Evolutionary conservation across 805 yeast genomes (phyloP).

Genomic region (Schwanniomyces sp.): DNA sequence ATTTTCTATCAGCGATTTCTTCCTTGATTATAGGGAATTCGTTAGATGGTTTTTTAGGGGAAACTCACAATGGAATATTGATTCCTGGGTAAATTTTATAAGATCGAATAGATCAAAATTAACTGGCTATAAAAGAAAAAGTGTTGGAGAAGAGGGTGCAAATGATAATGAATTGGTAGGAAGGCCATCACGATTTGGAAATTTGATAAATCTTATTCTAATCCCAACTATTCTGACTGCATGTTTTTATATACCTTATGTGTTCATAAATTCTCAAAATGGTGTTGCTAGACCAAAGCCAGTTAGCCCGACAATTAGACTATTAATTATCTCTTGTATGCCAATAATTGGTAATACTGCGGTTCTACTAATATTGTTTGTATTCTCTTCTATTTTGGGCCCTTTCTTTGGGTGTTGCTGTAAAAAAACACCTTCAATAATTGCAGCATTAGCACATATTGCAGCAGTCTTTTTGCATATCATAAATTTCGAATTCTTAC

Average conservation of each 20-base stretch:
- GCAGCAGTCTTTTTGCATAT: constrained; percentile 33
- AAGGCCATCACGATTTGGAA: constrained; percentile 12
- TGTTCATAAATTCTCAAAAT: constrained; percentile 82
- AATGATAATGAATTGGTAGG: constrained; percentile 1
- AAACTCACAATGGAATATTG: constrained; percentile 59
- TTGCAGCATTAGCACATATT: constrained; percentile 43
- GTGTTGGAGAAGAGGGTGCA: neutral
- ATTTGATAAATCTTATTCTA: constrained; percentile 15
- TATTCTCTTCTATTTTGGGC: constrained; percentile 37
- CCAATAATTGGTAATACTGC: constrained; percentile 48
- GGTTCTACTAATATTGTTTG: constrained; percentile 29
- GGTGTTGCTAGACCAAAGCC: constrained; percentile 53
- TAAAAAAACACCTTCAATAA: constrained; percentile 28
- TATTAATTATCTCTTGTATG: constrained; percentile 49
- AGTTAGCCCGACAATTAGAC: constrained; percentile 58
- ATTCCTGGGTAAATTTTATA: constrained; percentile 79
- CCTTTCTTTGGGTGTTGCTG: constrained; percentile 34
- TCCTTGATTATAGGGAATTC: constrained; percentile 49
- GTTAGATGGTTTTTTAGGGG: constrained; percentile 82
- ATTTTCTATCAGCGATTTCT: constrained; percentile 46
- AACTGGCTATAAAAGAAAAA: constrained; percentile 21
- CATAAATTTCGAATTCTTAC: constrained; percentile 32
- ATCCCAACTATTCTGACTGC: constrained; percentile 14
- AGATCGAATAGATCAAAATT: constrained; percentile 19
- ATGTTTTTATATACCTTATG: constrained; percentile 58